Evolutionary conservation across 192 early-diverging fungal genomes (phyloP).

Genomic region (Neocallimastix lanati): DNA sequence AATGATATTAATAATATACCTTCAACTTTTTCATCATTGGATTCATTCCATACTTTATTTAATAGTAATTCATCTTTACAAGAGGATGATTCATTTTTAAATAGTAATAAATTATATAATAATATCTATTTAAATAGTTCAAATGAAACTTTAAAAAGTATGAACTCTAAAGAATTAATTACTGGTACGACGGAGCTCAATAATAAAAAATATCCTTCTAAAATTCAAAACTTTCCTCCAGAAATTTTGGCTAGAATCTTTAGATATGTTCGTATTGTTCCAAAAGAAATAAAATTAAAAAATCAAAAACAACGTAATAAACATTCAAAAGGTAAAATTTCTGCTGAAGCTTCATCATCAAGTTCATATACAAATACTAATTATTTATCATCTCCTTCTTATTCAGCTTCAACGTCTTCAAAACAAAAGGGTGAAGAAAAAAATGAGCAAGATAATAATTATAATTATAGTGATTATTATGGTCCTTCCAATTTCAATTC

Average conservation of each 20-base stretch:
- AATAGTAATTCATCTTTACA: not conserved
- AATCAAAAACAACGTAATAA: not conserved
- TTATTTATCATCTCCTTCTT: not conserved
- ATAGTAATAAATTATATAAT: not conserved
- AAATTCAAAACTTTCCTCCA: not conserved
- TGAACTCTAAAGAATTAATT: not conserved
- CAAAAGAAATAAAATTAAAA: not conserved
- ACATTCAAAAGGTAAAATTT: not conserved
- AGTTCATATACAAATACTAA: not conserved
- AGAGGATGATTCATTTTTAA: not conserved
- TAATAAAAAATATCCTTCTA: not conserved
- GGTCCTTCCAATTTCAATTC: too few species aligned
- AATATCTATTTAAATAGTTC: not conserved
- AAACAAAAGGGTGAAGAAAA: too few species aligned
- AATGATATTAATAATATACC: too few species aligned
- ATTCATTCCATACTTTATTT: not conserved
- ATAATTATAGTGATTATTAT: too few species aligned
- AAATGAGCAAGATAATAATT: too few species aligned
- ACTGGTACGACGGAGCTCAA: not conserved
- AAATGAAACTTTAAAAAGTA: too few species aligned
- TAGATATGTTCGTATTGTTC: not conserved
- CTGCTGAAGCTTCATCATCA: too few species aligned
- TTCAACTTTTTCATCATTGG: not conserved
- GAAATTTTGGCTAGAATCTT: not conserved
- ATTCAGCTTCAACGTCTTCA: not conserved